Base-by-base conservation (phyloP, 169 alveolate species). In the Cryptosporidium ryanae region DNA sequence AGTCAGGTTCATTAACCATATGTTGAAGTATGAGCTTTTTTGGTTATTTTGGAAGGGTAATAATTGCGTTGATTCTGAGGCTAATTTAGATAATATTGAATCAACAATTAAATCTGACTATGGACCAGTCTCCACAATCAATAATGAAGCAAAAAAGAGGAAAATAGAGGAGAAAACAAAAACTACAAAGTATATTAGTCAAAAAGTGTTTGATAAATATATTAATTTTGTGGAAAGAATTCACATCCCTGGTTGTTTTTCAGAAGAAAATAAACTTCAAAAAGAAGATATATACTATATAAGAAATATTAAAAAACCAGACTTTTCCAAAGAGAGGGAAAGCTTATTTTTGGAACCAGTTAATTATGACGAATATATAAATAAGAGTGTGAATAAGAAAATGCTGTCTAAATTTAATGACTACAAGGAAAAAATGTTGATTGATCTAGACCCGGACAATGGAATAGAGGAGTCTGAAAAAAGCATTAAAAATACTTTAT, bases 381-480 rank as follows among this genome's bases (percentile, higher is more conserved):
- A 31, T 25, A 76, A 59, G 48, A 59, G 55, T 12, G 46, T 76
- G 32, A 46, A 76, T 12, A 44, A 64, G 15, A 76, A 61, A 29
- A 34, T 76, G 12, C 6, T 23, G 12, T 15, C 17, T 25, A 76
- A 76, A 61, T 61, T 76, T 15, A 57, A 61, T 59, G 87, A 76
- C 15, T 76, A 76, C 29, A 76, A 46, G 17, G 76, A 76, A 61
- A 76, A 76, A 32, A 61, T 76, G 38, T 34, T 59, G 1, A 31
- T 76, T 57, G 87, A 76, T 38, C 38, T 44, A 38, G 43, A 76
- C 27, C 87, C 87, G 23, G 64, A 59, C 18, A 76, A 76, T 43
- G 87, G 76, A 29, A 76, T 76, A 17, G 87, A 76, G 12, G 87
- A 76, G 38, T 59, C 71, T 25, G 87, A 76, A 54, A 76, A 76